Percentiles rank a stretch among this genome's conserved stretches.
phyloP scores from a whole-genome alignment of 495 filamentous ascomycete species.

The Aeminium ludgeri region DNA sequence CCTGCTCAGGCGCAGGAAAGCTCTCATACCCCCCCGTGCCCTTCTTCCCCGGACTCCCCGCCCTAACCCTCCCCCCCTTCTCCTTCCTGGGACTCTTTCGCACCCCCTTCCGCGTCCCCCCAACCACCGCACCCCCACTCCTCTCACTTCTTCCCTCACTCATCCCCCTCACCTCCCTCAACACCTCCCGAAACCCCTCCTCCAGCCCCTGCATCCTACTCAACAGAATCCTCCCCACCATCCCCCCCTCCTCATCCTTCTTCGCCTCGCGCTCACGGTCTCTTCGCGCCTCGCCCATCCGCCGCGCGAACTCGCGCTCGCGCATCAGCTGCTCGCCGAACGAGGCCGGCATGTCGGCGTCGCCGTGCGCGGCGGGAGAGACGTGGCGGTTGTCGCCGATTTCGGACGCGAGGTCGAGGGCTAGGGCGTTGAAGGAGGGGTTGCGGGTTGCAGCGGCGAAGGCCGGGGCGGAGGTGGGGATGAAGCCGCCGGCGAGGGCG shows the following conservation, averaged over 20 bases:
- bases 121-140: too few species aligned
- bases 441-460: slow-evolving; percentile 12
- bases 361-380: slow-evolving; percentile 36
- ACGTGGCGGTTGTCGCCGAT: slow-evolving; percentile 42
- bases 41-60: too few species aligned
- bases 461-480: slow-evolving; percentile 15
- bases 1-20: too few species aligned
- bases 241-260: slow-evolving; percentile 45
- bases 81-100: too few species aligned
- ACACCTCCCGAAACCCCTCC: slow-evolving; percentile 65
- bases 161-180: slow-evolving; percentile 60
- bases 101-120: too few species aligned
- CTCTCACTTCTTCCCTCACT: too few species aligned
- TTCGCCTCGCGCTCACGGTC: too few species aligned
- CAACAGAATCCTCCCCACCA: slow-evolving; percentile 69
- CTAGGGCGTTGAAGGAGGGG: slow-evolving; percentile 34
- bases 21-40: too few species aligned
- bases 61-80: too few species aligned
- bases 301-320: slow-evolving; percentile 9
- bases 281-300: slow-evolving; percentile 16
- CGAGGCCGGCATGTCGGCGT: slow-evolving; percentile 39
- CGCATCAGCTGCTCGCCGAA: slow-evolving; percentile 24
- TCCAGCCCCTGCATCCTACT: slow-evolving; percentile 83
- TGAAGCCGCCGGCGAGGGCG: background rate
- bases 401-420: slow-evolving; percentile 55